Conservation (phyloP, 768 basidiomycete genomes). For the Auriscalpium microsporum region DNA sequence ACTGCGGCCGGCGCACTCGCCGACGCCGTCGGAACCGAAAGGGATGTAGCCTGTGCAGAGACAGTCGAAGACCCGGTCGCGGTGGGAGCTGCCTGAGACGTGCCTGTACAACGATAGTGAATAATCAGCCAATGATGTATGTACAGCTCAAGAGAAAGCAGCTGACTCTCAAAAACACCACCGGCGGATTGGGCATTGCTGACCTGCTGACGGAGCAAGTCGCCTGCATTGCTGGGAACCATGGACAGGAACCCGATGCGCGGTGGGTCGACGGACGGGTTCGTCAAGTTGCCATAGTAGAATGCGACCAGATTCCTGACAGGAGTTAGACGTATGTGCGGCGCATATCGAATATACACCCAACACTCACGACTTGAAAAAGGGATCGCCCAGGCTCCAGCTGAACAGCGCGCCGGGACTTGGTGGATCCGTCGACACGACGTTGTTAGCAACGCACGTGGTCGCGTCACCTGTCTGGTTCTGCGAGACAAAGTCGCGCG, state of each 20-base stretch:
- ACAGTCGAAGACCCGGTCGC: not conserved
- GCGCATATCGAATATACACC: not conserved
- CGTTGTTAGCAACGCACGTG: constrained; percentile 6
- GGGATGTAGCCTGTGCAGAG: not conserved
- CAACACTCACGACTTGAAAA: constrained; percentile 56
- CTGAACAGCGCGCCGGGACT: constrained; percentile 32
- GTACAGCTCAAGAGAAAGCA: not conserved
- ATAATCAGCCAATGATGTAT: not conserved
- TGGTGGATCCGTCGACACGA: constrained; percentile 12
- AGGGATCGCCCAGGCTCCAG: constrained; percentile 73
- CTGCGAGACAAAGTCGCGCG: constrained; percentile 58
- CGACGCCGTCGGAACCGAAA: not conserved
- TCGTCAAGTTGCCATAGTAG: constrained; percentile 62
- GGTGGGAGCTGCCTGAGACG: constrained; percentile 6
- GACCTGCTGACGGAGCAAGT: constrained; percentile 27
- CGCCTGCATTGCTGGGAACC: constrained; percentile 45
- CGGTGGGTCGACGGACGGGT: constrained; percentile 60
- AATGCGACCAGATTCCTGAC: constrained; percentile 56
- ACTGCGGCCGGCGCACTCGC: not conserved
- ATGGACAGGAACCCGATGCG: constrained; percentile 67
- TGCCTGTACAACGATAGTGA: not conserved
- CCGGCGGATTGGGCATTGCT: constrained; percentile 17
- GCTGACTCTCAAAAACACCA: constrained; percentile 24
- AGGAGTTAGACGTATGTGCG: not conserved
- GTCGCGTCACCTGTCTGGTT: constrained; percentile 16